phyloP scores from a whole-genome alignment of 2,329 filamentous ascomycete genomes.

The Aspergillus luchuensis region DNA sequence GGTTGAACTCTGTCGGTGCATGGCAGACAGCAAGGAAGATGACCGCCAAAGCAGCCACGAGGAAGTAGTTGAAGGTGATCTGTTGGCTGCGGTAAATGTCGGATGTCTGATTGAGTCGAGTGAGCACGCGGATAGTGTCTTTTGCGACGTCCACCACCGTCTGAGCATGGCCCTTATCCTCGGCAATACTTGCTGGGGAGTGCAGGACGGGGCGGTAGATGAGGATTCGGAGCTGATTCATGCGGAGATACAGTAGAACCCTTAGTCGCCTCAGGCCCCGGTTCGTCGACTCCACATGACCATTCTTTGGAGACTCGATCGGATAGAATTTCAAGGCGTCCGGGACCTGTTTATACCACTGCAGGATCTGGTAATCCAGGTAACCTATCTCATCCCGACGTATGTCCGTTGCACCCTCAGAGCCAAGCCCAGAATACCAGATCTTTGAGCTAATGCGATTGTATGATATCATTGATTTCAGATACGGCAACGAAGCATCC shows the following conservation, averaged over 20 bases:
- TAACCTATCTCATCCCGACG: constrained; percentile 75
- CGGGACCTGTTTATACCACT: constrained; percentile 80
- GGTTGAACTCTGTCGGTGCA: constrained; percentile 62
- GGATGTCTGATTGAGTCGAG: constrained; percentile 62
- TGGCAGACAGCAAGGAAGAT: constrained; percentile 67
- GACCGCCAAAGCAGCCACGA: constrained; percentile 64
- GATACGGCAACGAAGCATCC: constrained; percentile 62
- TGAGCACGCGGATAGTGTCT: constrained; percentile 64
- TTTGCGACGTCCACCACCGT: constrained; percentile 67
- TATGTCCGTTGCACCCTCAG: constrained; percentile 66
- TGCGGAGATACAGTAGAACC: constrained; percentile 80
- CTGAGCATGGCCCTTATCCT: constrained; percentile 72
- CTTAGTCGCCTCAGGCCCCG: constrained; percentile 73
- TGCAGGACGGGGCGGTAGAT: constrained; percentile 87
- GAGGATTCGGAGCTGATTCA: constrained; percentile 87
- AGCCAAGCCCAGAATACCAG: constrained; percentile 76
- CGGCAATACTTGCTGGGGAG: constrained; percentile 78
- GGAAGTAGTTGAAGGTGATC: constrained; percentile 67
- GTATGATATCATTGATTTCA: constrained; percentile 83
- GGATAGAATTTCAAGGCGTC: constrained; percentile 64
- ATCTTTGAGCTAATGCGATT: constrained; percentile 82
- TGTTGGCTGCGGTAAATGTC: constrained; percentile 67
- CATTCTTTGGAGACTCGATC: constrained; percentile 51
- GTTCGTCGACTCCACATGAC: constrained; percentile 53
- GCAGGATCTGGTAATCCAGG: constrained; percentile 78